Evolutionary conservation across 1,284 basidiomycete species (phyloP).

Genomic region (Ceratobasidium sp.): DNA sequence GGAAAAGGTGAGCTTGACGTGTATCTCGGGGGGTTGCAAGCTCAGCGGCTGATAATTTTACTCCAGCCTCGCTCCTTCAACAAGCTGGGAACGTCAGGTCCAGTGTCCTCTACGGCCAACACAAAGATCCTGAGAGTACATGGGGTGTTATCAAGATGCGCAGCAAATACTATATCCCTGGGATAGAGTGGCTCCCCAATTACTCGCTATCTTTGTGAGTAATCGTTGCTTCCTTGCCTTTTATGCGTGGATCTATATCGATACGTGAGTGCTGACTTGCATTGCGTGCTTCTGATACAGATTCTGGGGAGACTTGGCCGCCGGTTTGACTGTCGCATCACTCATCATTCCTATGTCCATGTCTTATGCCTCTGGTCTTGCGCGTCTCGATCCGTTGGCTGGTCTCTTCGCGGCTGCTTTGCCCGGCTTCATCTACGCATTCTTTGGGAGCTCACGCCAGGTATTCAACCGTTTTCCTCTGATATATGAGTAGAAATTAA

Average conservation of each 20-base stretch:
- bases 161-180: constrained; percentile 47
- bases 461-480: constrained; percentile 60
- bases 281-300: constrained; percentile 55
- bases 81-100: constrained; percentile 33
- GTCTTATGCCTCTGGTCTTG: constrained; percentile 89
- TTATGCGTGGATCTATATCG: background rate
- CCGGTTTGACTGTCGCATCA: constrained; percentile 87
- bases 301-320: constrained; percentile 81
- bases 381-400: constrained; percentile 80
- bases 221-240: background rate
- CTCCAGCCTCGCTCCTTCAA: background rate
- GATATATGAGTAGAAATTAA: background rate
- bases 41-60: background rate
- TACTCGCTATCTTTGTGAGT: constrained; percentile 79
- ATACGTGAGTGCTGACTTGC: constrained; percentile 36
- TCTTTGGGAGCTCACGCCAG: constrained; percentile 86
- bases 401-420: constrained; percentile 82
- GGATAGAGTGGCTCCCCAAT: constrained; percentile 80
- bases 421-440: constrained; percentile 82
- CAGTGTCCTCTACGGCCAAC: constrained; percentile 6
- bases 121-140: background rate
- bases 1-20: background rate
- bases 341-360: constrained; percentile 93
- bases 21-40: background rate
- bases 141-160: constrained; percentile 41